A percentile compares a stretch with the other conserved stretches of the same genome.
phyloP scores from a whole-genome alignment of 192 early-diverging fungal genomes.

The Umbelopsis vinacea region DNA sequence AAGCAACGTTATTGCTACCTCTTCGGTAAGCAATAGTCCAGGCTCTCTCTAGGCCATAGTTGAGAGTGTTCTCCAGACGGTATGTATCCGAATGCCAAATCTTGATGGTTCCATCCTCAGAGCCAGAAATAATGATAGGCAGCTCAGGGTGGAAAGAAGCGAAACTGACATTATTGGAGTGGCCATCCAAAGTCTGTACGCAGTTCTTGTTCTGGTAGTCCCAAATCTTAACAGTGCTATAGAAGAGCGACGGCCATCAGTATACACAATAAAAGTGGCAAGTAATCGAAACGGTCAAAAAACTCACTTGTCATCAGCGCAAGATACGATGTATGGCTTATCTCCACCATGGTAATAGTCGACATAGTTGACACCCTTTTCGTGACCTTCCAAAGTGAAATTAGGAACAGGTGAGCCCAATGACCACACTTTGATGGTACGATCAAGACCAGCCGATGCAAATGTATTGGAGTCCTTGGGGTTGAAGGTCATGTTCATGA shows the following conservation, averaged over 20 bases:
- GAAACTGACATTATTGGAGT: slow-evolving; percentile 91
- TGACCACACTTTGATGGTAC: slow-evolving; percentile 98
- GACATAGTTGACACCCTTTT: slow-evolving; percentile 97
- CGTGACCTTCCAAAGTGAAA: slow-evolving; percentile 96
- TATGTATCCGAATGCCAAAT: slow-evolving; percentile 99
- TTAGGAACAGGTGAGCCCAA: slow-evolving; percentile 91
- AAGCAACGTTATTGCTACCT: slow-evolving; percentile 89
- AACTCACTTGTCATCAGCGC: slow-evolving; percentile 88
- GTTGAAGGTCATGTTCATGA: slow-evolving; percentile 97
- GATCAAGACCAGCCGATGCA: slow-evolving; percentile 95
- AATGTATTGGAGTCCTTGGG: slow-evolving; percentile 99
- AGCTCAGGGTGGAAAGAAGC: slow-evolving; percentile 94
- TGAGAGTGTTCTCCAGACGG: slow-evolving; percentile 93
- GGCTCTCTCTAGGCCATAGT: slow-evolving; percentile 97
- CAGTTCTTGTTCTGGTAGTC: slow-evolving; percentile 99
- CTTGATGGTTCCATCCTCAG: slow-evolving; percentile 93
- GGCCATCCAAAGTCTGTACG: slow-evolving; percentile 98
- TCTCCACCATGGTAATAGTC: slow-evolving; percentile 98
- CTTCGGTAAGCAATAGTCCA: slow-evolving; percentile 91
- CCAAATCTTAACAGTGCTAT: slow-evolving; percentile 90
- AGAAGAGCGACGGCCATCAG: not conserved
- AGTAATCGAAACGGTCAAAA: not conserved
- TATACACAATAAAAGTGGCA: not conserved
- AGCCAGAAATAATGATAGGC: slow-evolving; percentile 94
- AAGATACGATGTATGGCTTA: slow-evolving; percentile 95